Evolutionary conservation across 495 filamentous ascomycete species (phyloP).

Genomic region (Tuber aestivum): DNA sequence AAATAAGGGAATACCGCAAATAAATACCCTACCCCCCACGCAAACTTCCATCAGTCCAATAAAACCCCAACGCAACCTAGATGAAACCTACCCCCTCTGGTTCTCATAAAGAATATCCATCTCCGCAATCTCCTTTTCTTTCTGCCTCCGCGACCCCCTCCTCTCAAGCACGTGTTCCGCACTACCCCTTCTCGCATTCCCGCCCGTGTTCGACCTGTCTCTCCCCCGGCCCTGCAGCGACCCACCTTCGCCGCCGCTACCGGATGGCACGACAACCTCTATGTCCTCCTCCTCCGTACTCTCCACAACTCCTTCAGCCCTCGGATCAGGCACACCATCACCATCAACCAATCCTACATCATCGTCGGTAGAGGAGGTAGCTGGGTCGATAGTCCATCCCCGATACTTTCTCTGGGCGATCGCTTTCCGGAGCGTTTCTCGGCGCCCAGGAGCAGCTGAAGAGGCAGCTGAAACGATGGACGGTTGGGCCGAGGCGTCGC

Average conservation of each 20-base stretch:
- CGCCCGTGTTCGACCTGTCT: conserved; percentile 37
- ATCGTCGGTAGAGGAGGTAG: not conserved
- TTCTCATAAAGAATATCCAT: conserved; percentile 96
- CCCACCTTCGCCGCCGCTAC: conserved; percentile 12
- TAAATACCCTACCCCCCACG: conserved; percentile 51
- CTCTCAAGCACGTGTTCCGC: conserved; percentile 18
- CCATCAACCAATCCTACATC: conserved; percentile 17
- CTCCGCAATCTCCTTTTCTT: conserved; percentile 48
- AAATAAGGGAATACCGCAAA: conserved; percentile 85
- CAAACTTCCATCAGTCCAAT: not conserved
- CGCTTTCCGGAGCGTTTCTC: conserved; percentile 37
- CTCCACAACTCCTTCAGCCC: conserved; percentile 33
- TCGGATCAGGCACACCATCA: conserved; percentile 16
- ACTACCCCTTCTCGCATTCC: conserved; percentile 29
- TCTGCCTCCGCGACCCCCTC: conserved; percentile 15
- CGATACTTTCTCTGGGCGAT: conserved; percentile 39
- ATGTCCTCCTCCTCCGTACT: conserved; percentile 21
- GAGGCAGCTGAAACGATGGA: conserved; percentile 19
- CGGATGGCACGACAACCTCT: conserved; percentile 5
- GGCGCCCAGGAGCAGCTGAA: conserved; percentile 12
- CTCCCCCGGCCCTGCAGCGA: not conserved
- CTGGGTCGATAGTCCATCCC: conserved; percentile 26
- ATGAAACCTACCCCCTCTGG: conserved; percentile 56
- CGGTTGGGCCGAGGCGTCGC: conserved; percentile 10
- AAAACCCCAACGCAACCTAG: not conserved